Conservation (phyloP, 768 basidiomycete species). For the Phaeotremella fagi region DNA sequence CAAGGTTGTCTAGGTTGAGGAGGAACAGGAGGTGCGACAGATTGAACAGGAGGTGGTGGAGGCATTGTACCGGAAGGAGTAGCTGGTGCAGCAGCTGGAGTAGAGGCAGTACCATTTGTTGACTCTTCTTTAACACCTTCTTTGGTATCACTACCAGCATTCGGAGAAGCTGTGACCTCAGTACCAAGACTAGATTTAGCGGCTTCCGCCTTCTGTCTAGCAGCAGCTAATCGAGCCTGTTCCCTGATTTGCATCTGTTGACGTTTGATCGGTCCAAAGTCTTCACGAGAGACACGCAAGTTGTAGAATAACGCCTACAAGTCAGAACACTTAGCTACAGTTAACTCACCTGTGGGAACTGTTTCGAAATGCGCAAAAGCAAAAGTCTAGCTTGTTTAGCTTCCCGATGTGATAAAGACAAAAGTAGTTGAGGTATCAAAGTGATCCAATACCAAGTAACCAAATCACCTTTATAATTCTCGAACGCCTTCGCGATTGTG, state of each 20-base stretch:
- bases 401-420: slow-evolving; percentile 84
- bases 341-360: slow-evolving; percentile 75
- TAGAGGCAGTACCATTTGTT: neutral
- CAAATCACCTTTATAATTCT: slow-evolving; percentile 91
- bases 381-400: slow-evolving; percentile 87
- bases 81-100: slow-evolving; percentile 6
- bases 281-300: slow-evolving; percentile 75
- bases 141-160: slow-evolving; percentile 22
- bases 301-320: slow-evolving; percentile 88
- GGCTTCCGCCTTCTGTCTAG: slow-evolving; percentile 44
- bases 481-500: slow-evolving; percentile 56
- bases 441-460: slow-evolving; percentile 99
- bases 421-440: slow-evolving; percentile 84
- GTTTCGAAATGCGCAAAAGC: slow-evolving; percentile 79
- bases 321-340: neutral
- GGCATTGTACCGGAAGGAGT: slow-evolving; percentile 2
- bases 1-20: slow-evolving; percentile 58
- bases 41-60: neutral
- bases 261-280: slow-evolving; percentile 52
- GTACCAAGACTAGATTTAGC: slow-evolving; percentile 33
- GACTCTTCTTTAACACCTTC: slow-evolving; percentile 22
- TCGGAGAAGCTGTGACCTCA: slow-evolving; percentile 23
- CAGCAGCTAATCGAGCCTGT: slow-evolving; percentile 13
- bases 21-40: slow-evolving; percentile 6
- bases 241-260: slow-evolving; percentile 32